Conservation (phyloP, 148 eudicot genomes). For the Rhododendron molle region DNA sequence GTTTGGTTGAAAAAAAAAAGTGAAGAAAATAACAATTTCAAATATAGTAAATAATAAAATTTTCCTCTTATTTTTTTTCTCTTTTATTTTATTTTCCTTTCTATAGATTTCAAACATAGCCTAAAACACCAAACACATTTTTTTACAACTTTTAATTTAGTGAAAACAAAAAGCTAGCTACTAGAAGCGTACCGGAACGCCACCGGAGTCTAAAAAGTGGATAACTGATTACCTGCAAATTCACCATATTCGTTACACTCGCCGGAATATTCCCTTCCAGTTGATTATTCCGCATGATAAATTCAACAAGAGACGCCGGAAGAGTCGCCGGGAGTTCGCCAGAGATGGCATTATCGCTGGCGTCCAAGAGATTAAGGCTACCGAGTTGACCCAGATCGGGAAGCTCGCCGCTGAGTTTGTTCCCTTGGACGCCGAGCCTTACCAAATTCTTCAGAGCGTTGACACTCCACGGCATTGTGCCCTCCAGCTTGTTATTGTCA, state of each 20-base stretch:
- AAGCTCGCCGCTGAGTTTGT: slow-evolving; percentile 48
- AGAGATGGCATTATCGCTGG: slow-evolving; percentile 56
- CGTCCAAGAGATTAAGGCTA: slow-evolving; percentile 38
- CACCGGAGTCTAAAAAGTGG: too few species aligned
- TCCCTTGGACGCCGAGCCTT: slow-evolving; percentile 61
- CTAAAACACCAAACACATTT: too few species aligned
- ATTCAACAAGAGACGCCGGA: slow-evolving; percentile 46
- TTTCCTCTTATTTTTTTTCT: too few species aligned
- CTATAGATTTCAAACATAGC: too few species aligned
- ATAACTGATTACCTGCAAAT: slow-evolving; percentile 42
- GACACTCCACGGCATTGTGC: slow-evolving; percentile 40
- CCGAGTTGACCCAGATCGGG: slow-evolving; percentile 60
- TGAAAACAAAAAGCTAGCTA: too few species aligned
- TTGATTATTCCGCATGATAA: slow-evolving; percentile 51
- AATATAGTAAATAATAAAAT: too few species aligned
- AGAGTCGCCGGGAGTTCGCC: slow-evolving; percentile 41
- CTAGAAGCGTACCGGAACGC: too few species aligned
- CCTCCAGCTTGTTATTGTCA: slow-evolving; percentile 48
- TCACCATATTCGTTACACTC: slow-evolving; percentile 4
- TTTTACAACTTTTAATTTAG: too few species aligned
- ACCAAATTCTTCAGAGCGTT: slow-evolving; percentile 37
- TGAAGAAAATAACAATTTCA: too few species aligned
- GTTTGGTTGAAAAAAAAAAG: too few species aligned
- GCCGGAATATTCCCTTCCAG: slow-evolving; percentile 37
- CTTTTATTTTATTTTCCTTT: too few species aligned